These are phyloP conservation scores for Beauveria pseudobassiana DNA, from an alignment of 2,329 filamentous ascomycete species.

Conservation along the genomic window DNA sequence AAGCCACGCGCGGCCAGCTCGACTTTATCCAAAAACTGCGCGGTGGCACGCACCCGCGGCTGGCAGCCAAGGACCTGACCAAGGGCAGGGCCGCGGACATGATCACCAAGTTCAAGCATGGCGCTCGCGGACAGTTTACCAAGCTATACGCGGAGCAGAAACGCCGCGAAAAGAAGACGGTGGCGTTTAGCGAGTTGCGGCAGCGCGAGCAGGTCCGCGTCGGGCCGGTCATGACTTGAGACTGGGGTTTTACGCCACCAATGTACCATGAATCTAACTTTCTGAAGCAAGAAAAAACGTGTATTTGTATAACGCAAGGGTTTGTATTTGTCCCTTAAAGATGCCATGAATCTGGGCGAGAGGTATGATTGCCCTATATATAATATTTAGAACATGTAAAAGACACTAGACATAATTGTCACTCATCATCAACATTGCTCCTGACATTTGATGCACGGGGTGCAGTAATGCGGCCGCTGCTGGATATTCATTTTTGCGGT, in stretches of 20 bases:
- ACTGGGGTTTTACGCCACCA: background rate
- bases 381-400: background rate
- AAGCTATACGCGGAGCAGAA: conserved; percentile 45
- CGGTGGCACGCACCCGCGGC: conserved; percentile 39
- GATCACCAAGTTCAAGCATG: conserved; percentile 87
- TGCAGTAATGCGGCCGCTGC: background rate
- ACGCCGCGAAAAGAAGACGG: conserved; percentile 32
- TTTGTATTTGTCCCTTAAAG: background rate
- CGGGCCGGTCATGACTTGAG: conserved; percentile 38
- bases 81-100: conserved; percentile 82
- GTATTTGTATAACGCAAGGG: background rate
- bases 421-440: no score
- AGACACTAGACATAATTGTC: background rate
- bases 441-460: no score
- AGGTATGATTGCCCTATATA: background rate
- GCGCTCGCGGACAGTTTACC: conserved; percentile 59
- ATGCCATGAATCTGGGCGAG: background rate
- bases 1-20: conserved; percentile 60
- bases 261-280: background rate
- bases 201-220: conserved; percentile 47
- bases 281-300: background rate
- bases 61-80: conserved; percentile 48
- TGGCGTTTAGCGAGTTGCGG: conserved; percentile 31
- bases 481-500: background rate
- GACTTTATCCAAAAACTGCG: conserved; percentile 62